phyloP scores from a whole-genome alignment of 371 early-diverging fungal genomes.

The Apophysomyces sp. region DNA sequence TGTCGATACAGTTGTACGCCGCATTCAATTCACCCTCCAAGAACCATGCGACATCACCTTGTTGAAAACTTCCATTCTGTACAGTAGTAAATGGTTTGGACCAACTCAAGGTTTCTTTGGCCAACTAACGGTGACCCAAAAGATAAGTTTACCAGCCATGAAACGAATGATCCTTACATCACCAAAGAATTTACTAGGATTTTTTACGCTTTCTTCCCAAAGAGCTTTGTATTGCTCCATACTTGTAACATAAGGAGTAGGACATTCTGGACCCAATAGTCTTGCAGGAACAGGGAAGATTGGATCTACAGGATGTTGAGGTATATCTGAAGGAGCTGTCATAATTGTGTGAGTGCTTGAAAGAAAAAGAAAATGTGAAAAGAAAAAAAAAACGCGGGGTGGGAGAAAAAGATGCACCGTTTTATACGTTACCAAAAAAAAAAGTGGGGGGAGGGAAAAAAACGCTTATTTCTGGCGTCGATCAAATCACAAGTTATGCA shows the following conservation, averaged over 20 bases:
- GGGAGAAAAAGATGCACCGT: not conserved
- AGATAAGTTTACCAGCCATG: not conserved
- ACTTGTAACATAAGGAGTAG: conserved; percentile 64
- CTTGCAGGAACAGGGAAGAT: conserved; percentile 48
- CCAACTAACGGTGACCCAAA: conserved; percentile 45
- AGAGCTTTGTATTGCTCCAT: conserved; percentile 71
- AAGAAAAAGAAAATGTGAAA: conserved; percentile 1
- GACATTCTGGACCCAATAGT: conserved; percentile 34
- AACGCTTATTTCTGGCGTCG: conserved; percentile 1
- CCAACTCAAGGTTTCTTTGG: conserved; percentile 72
- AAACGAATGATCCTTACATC: no score
- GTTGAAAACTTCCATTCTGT: conserved; percentile 53
- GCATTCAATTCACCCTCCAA: conserved; percentile 89
- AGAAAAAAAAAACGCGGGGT: not conserved
- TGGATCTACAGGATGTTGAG: conserved; percentile 10
- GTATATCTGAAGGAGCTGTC: conserved; percentile 5
- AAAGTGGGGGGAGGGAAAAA: not conserved
- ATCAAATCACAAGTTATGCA: conserved; percentile 1
- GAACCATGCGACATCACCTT: conserved; percentile 76
- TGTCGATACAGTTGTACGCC: conserved; percentile 93
- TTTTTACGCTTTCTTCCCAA: conserved; percentile 67
- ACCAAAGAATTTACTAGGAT: conserved; percentile 78
- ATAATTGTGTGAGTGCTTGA: not conserved
- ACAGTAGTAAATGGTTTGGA: conserved; percentile 67
- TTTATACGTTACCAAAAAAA: not conserved